phyloP scores from a whole-genome alignment of 805 yeast species.

The Saturnispora dispora region DNA sequence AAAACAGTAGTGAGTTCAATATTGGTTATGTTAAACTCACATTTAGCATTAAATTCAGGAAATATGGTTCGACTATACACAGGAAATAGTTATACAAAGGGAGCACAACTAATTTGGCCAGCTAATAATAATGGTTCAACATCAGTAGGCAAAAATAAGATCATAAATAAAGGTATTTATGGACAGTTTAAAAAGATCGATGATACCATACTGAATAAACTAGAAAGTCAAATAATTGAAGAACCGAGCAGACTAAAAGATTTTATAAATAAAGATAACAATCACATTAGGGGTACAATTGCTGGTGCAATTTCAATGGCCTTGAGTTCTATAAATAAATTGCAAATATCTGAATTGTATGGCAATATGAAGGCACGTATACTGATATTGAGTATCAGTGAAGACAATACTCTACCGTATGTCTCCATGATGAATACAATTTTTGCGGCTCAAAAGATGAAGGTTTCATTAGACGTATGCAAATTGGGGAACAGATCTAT shows the following conservation, averaged over 20 bases:
- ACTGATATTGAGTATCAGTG: conserved; percentile 55
- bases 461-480: conserved; percentile 83
- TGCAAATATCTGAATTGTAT: conserved; percentile 38
- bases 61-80: conserved; percentile 78
- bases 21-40: conserved; percentile 77
- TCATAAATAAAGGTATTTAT: conserved; percentile 60
- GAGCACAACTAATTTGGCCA: conserved; percentile 69
- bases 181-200: conserved; percentile 77
- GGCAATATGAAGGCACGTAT: conserved; percentile 55
- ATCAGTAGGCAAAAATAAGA: conserved; percentile 1
- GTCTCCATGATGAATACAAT: conserved; percentile 92
- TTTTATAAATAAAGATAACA: conserved; percentile 19
- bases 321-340: conserved; percentile 66
- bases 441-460: conserved; percentile 91
- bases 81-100: conserved; percentile 47
- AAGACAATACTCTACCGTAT: conserved; percentile 71
- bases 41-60: conserved; percentile 72
- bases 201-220: conserved; percentile 54
- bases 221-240: conserved; percentile 38
- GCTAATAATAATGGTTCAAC: conserved; percentile 11
- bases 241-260: conserved; percentile 19
- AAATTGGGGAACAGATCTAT: conserved; percentile 66
- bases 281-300: conserved; percentile 39
- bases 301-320: conserved; percentile 81
- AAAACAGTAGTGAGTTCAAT: conserved; percentile 55